phyloP scores from a whole-genome alignment of 2,329 filamentous ascomycete species.

The Aureobasidium melanogenum region DNA sequence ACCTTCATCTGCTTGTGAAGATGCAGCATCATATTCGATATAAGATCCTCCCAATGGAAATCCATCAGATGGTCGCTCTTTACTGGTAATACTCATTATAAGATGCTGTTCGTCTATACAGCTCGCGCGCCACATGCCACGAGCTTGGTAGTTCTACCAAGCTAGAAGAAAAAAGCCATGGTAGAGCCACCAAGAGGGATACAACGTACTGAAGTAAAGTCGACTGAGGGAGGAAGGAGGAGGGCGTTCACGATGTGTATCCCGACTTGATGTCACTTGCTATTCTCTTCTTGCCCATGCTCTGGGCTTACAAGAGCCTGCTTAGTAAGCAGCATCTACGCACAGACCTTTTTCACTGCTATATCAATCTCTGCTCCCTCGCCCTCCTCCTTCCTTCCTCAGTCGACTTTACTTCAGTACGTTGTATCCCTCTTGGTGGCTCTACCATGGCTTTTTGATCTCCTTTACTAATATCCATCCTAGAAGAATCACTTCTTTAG shows the following conservation, averaged over 20 bases:
- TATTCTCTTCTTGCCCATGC: background rate
- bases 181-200: background rate
- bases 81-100: no score
- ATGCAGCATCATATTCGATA: background rate
- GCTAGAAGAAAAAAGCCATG: background rate
- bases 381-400: slow-evolving; percentile 13
- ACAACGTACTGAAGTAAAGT: slow-evolving; percentile 8
- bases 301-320: background rate
- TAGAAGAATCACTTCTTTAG: slow-evolving; percentile 92
- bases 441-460: background rate
- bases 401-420: slow-evolving; percentile 14
- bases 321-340: background rate
- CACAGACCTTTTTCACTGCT: background rate
- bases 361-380: background rate
- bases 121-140: background rate
- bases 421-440: background rate
- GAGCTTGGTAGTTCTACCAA: background rate
- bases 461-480: background rate
- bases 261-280: no score
- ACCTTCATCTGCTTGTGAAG: background rate
- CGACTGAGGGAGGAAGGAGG: slow-evolving; percentile 13
- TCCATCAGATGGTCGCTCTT: background rate
- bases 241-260: no score
- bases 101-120: background rate
- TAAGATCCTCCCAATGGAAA: background rate